Percentiles rank a stretch among this genome's conserved stretches.
Conservation (phyloP, 2,329 filamentous ascomycete species). For the Colletotrichum gloeosporioides region DNA sequence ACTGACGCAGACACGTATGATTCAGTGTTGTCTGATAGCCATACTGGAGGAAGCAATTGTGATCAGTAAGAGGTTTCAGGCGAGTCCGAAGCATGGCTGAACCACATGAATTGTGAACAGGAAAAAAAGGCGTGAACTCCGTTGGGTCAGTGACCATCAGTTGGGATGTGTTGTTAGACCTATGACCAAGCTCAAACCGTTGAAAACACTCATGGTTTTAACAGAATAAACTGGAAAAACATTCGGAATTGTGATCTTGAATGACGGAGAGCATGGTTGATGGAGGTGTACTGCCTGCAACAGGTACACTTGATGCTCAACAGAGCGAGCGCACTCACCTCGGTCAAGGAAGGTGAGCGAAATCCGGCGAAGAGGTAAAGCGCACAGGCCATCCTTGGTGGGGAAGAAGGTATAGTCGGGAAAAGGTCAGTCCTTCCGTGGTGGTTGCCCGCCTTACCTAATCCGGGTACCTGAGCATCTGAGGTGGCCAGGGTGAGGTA, state of each 20-base stretch:
- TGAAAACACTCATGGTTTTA: not conserved
- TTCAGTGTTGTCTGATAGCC: not conserved
- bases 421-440: conserved; percentile 19
- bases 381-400: not conserved
- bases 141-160: not conserved
- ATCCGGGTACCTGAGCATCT: conserved; percentile 11
- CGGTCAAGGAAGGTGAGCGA: not conserved
- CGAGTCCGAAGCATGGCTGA: not conserved
- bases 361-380: not conserved
- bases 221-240: accelerated
- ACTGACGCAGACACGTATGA: accelerated
- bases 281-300: not conserved
- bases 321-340: accelerated
- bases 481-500: conserved; percentile 19
- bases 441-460: conserved; percentile 11
- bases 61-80: not conserved
- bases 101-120: not conserved
- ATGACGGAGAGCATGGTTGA: not conserved
- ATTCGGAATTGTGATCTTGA: not conserved
- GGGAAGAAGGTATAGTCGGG: not conserved
- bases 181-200: not conserved
- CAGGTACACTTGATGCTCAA: not conserved
- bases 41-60: not conserved
- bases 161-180: not conserved
- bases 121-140: not conserved